phyloP scores from a whole-genome alignment of 306 rosid genomes.

The Rubus parviflorus region DNA sequence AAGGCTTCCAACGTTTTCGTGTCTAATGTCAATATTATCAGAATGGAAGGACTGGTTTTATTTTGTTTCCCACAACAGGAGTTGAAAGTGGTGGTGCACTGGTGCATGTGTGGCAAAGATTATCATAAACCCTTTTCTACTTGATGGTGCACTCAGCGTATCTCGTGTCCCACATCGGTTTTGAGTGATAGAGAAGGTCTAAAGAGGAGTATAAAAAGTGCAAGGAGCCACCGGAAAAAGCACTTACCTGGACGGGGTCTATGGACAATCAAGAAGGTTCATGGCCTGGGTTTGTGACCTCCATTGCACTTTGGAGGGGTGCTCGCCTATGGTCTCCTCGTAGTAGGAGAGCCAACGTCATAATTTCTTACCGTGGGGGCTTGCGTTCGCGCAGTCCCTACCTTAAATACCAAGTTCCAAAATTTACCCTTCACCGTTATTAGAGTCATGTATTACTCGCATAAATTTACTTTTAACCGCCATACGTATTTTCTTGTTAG shows the following conservation, averaged over 20 bases:
- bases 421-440: too few species aligned
- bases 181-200: neutral
- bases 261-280: constrained; percentile 25
- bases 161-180: constrained; percentile 2
- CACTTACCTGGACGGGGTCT: constrained; percentile 54
- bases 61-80: too few species aligned
- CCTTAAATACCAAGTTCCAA: neutral
- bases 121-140: too few species aligned
- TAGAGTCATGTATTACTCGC: too few species aligned
- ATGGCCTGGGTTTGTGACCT: constrained; percentile 50
- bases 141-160: too few species aligned
- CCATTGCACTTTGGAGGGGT: constrained; percentile 52
- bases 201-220: neutral
- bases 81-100: too few species aligned
- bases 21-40: neutral
- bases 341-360: constrained; percentile 51
- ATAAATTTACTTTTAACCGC: too few species aligned
- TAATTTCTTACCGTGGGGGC: constrained; percentile 57
- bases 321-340: constrained; percentile 43
- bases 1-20: neutral
- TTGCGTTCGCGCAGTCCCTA: constrained; percentile 63
- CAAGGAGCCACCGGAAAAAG: fast-evolving
- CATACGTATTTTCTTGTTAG: too few species aligned
- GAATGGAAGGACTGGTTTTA: too few species aligned
- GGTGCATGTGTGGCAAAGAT: too few species aligned